These are phyloP conservation scores for Penicillium vulpinum DNA, from an alignment of 2,329 filamentous ascomycete genomes.

Conservation along the genomic window DNA sequence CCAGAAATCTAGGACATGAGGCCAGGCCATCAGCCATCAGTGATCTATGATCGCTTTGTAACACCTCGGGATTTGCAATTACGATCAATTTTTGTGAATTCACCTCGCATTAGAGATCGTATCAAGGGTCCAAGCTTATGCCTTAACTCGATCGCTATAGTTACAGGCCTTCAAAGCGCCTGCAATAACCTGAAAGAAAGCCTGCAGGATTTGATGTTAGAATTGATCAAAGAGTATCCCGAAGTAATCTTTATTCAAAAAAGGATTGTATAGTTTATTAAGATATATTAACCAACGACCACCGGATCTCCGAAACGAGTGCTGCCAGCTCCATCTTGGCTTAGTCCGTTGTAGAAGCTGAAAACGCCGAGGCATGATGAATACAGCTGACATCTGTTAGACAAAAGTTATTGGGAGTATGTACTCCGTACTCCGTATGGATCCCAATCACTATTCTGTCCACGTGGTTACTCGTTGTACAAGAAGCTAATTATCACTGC, in stretches of 20 bases:
- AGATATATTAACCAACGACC: neutral
- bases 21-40: neutral
- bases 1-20: neutral
- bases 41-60: neutral
- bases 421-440: no score
- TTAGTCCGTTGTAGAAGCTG: neutral
- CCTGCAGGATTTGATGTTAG: neutral
- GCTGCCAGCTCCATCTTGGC: neutral
- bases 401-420: neutral
- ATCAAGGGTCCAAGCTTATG: neutral
- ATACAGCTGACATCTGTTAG: neutral
- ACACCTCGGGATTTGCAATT: neutral
- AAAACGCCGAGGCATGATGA: neutral
- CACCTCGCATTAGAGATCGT: neutral
- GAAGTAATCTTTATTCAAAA: neutral
- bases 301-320: neutral
- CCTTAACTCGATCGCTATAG: neutral
- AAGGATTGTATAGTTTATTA: no score
- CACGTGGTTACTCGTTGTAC: slow-evolving; percentile 1
- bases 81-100: neutral
- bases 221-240: neutral
- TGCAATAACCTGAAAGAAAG: neutral
- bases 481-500: neutral
- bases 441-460: neutral
- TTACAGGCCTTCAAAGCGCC: neutral